Conservation (phyloP, 106 monocot genomes). For the Hemerocallis citrina region DNA sequence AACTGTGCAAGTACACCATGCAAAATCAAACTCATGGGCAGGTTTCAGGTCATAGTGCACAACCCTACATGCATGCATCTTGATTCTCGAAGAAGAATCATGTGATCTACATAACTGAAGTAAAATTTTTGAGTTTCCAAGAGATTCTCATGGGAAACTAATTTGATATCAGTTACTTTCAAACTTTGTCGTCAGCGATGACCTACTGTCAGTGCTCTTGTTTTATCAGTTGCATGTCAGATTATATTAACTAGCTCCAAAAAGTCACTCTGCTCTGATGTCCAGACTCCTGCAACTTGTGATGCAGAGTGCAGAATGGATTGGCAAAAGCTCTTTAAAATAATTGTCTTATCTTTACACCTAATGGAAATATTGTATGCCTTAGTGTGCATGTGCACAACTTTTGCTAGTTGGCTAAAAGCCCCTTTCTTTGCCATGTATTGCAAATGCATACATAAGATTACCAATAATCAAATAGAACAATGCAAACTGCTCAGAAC, state of each 20-base stretch:
- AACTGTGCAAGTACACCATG: too few relatives aligned
- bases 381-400: neutral
- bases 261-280: too few relatives aligned
- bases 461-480: too few relatives aligned
- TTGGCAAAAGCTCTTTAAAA: neutral
- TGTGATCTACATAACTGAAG: too few relatives aligned
- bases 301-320: neutral
- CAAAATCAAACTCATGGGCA: too few relatives aligned
- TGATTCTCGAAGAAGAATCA: neutral
- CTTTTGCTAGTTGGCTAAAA: neutral
- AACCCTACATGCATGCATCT: too few relatives aligned
- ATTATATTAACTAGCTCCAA: neutral
- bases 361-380: slow-evolving; percentile 1
- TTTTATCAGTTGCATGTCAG: neutral
- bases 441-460: too few relatives aligned
- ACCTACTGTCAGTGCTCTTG: neutral
- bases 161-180: neutral
- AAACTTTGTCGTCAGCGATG: neutral
- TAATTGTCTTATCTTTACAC: slow-evolving; percentile 9
- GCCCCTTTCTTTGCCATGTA: too few relatives aligned
- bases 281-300: too few relatives aligned
- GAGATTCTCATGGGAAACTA: neutral
- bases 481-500: too few relatives aligned
- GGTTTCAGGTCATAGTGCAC: too few relatives aligned
- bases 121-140: too few relatives aligned